A percentile compares a stretch with the other conserved stretches of the same genome.
These are phyloP conservation scores for Musa beccarii DNA, from an alignment of 176 grass and related monocot genomes.

Conservation along the genomic window DNA sequence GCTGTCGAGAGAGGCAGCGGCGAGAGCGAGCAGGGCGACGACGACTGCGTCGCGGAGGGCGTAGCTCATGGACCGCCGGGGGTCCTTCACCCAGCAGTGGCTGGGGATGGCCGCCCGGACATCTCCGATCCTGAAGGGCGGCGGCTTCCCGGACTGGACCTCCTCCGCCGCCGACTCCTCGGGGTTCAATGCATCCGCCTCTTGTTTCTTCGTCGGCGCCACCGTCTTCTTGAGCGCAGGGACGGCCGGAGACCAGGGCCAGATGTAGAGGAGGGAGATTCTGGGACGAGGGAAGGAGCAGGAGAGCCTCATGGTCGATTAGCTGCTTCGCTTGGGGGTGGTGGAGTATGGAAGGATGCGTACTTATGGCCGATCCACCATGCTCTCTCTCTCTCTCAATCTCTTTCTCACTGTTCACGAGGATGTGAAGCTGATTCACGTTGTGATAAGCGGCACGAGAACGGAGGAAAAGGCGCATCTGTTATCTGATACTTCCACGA, in stretches of 20 bases:
- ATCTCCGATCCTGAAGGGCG: slow-evolving; percentile 82
- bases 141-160: slow-evolving; percentile 52
- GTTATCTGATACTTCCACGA: too few species aligned
- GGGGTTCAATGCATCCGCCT: neutral
- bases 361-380: too few species aligned
- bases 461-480: too few species aligned
- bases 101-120: slow-evolving; percentile 58
- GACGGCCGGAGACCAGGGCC: neutral
- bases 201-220: neutral
- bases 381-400: too few species aligned
- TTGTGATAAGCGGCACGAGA: too few species aligned
- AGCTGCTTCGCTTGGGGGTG: neutral
- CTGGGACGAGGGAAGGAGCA: neutral
- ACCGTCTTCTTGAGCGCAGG: neutral
- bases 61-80: slow-evolving; percentile 53
- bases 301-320: neutral
- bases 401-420: too few species aligned
- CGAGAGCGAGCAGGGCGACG: slow-evolving; percentile 23
- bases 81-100: slow-evolving; percentile 67
- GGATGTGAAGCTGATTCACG: too few species aligned
- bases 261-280: neutral
- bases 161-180: neutral
- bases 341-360: too few species aligned
- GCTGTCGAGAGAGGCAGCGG: slow-evolving; percentile 6
- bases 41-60: slow-evolving; percentile 37